Conservation (phyloP, 2,329 filamentous ascomycete species). For the Dendryphion nanum region DNA sequence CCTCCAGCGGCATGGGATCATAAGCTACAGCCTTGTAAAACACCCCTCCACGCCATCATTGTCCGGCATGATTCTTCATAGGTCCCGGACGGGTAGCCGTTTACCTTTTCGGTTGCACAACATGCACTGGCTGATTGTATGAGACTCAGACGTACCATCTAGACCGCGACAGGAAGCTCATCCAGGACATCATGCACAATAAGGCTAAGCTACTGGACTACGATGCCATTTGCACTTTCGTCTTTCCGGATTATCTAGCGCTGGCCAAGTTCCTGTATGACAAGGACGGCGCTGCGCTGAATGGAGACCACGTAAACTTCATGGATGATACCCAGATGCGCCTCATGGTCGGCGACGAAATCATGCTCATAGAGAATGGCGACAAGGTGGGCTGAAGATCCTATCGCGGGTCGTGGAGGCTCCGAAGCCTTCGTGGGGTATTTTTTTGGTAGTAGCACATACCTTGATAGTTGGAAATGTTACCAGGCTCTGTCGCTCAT, state of each 20-base stretch:
- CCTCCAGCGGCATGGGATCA: slow-evolving; percentile 43
- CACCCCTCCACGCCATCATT: slow-evolving; percentile 1
- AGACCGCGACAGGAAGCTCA: slow-evolving; percentile 42
- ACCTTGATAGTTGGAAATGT: too few relatives aligned
- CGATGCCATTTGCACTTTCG: slow-evolving; percentile 50
- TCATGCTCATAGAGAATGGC: slow-evolving; percentile 39
- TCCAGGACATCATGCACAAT: slow-evolving; percentile 47
- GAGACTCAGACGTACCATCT: slow-evolving; percentile 44
- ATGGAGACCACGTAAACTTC: slow-evolving; percentile 38
- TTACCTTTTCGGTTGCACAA: too few relatives aligned
- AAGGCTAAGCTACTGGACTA: slow-evolving; percentile 45
- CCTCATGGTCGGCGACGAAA: slow-evolving; percentile 50
- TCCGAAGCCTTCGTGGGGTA: background rate
- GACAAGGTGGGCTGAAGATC: slow-evolving; percentile 22
- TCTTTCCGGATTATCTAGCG: slow-evolving; percentile 47
- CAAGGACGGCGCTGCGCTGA: slow-evolving; percentile 43
- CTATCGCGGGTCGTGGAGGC: background rate
- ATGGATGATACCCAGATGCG: slow-evolving; percentile 42
- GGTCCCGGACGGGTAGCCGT: background rate
- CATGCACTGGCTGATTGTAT: slow-evolving; percentile 7
- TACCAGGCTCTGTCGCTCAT: too few relatives aligned
- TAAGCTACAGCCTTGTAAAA: slow-evolving; percentile 47
- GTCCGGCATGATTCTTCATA: too few relatives aligned
- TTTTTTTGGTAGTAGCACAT: too few relatives aligned
- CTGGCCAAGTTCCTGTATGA: slow-evolving; percentile 49